phyloP scores from a whole-genome alignment of 805 yeast species.

The Lipomyces spencermartinsiae region DNA sequence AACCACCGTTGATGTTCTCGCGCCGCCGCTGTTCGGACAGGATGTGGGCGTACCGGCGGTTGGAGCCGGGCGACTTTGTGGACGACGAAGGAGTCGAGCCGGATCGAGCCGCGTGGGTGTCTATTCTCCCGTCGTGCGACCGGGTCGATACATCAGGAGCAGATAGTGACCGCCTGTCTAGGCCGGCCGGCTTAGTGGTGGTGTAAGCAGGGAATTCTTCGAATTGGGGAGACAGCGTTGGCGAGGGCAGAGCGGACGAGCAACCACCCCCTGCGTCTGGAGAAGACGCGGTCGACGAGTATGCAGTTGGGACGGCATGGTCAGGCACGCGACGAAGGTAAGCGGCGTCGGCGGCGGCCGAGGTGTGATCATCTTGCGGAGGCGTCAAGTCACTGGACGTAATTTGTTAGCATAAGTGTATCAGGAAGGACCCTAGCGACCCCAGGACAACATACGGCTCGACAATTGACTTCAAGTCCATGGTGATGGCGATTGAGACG shows the following conservation, averaged over 20 bases:
- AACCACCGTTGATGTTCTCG: conserved; percentile 56
- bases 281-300: conserved; percentile 14
- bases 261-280: neutral
- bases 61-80: conserved; percentile 23
- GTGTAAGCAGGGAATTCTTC: conserved; percentile 4
- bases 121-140: conserved; percentile 1
- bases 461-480: conserved; percentile 32
- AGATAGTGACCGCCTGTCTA: neutral
- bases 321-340: conserved; percentile 7
- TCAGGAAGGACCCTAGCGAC: neutral
- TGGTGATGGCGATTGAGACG: conserved; percentile 1
- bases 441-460: conserved; percentile 19
- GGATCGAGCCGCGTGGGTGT: neutral
- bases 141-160: neutral
- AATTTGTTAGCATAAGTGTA: neutral
- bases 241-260: conserved; percentile 22
- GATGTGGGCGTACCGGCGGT: conserved; percentile 51
- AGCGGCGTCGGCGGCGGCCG: neutral
- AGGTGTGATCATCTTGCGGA: neutral
- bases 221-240: conserved; percentile 14
- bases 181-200: conserved; percentile 8
- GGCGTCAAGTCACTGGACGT: neutral
- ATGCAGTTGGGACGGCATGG: neutral
- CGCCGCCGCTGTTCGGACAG: conserved; percentile 56
- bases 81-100: neutral